Conservation (phyloP, 148 eudicot species). For the Gaultheria prostrata region DNA sequence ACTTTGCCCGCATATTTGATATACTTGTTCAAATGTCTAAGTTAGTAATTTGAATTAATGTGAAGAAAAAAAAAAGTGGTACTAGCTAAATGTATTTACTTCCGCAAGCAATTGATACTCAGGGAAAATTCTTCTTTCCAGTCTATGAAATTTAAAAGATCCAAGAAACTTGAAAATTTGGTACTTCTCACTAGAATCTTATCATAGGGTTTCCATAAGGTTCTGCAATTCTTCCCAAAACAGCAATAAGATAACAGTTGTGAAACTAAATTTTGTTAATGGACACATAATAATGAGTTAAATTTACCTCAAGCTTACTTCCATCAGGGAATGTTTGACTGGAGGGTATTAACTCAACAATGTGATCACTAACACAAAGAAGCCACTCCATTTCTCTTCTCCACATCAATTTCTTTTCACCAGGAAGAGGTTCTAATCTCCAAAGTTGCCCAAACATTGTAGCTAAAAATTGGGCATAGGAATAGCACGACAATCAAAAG, state of each 20-base stretch:
- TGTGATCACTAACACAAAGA: slow-evolving; percentile 56
- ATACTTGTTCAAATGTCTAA: background rate
- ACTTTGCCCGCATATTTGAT: background rate
- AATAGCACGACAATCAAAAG: slow-evolving; percentile 12
- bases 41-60: slow-evolving; percentile 2
- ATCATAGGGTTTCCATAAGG: background rate
- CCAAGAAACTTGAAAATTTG: background rate
- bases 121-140: background rate
- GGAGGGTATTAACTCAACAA: slow-evolving; percentile 56
- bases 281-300: background rate
- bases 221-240: background rate
- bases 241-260: background rate
- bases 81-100: background rate
- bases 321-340: slow-evolving; percentile 57
- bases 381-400: slow-evolving; percentile 66
- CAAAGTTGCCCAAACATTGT: slow-evolving; percentile 65
- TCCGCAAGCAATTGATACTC: background rate
- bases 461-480: slow-evolving; percentile 34
- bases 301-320: slow-evolving; percentile 50
- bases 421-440: slow-evolving; percentile 53
- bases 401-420: slow-evolving; percentile 59
- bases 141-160: background rate
- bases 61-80: background rate
- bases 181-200: background rate
- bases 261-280: background rate